Base-by-base conservation (phyloP, 1,284 basidiomycete species). In the Leccinum idahoense region DNA sequence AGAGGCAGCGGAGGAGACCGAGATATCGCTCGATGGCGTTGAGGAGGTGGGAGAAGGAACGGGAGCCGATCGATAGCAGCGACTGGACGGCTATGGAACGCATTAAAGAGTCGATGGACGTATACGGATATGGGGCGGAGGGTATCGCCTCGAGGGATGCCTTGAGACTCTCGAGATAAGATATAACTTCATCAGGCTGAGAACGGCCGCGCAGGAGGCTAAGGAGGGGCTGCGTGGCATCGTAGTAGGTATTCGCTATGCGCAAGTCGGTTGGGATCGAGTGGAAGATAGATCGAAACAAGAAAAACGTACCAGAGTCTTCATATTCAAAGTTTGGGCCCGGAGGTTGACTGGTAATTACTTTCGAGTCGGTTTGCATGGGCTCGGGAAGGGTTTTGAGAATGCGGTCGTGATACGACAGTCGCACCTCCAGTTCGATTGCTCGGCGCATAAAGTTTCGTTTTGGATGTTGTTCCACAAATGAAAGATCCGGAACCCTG, bases 1-100 rank as follows among this genome's bases (percentile, higher is more conserved):
- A 85, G 54, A 98, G 79, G 60, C 83, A 84, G 18, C 94, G 90
- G 7, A 99, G 82, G 0, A 98, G 80, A 11, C 88, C 85, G n/a
- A 98, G 87, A 76, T 99, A 99, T 6, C 94, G 88, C 75, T 99
- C 97, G 65, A 98, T 94, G 7, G 96, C 96, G 75, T 99, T 99
- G 66, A 99, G 85, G 71, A 98, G 91, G 76, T 99, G 97, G 0
- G 96, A 98, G 80, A 99, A 98, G 2, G 95, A 97, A n/a, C 97
- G 89, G 10, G 92, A 89, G 58, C 97, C 97, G 62, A 98, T 92
- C 71, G 92, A 87, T 5, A 98, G 83, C 2, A 99, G 82, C 10
- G 90, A 92, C 72, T 98, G 95, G 56, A 94, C 83, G n/a, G 91
- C 84, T 68, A 98, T 88, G 55, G 90, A 88, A 39, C 92, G 86